Evolutionary conservation across 1,284 basidiomycete genomes (phyloP).

Genomic region (Mycocalia duriaeana): DNA sequence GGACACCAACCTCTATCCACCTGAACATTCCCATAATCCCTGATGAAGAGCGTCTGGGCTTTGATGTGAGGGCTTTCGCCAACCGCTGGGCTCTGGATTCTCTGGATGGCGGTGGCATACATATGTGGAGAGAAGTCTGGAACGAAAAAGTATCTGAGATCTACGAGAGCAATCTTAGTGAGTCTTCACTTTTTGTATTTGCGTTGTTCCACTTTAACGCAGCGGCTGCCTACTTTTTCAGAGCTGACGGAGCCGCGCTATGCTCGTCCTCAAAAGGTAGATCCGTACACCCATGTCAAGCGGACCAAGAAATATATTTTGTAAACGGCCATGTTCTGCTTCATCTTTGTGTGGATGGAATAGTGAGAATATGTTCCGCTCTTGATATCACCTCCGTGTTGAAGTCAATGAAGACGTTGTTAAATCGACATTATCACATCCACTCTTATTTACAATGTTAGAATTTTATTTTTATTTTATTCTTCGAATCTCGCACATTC

Average conservation of each 20-base stretch:
- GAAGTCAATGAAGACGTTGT: too few relatives aligned
- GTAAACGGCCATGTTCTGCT: slow-evolving; percentile 10
- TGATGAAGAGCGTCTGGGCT: slow-evolving; percentile 44
- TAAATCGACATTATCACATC: too few relatives aligned
- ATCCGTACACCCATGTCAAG: slow-evolving; percentile 56
- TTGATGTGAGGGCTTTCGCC: slow-evolving; percentile 65
- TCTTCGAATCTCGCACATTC: too few relatives aligned
- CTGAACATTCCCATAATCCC: slow-evolving; percentile 35
- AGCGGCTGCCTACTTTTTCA: slow-evolving; percentile 23
- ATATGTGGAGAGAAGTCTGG: slow-evolving; percentile 86
- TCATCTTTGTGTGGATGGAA: slow-evolving; percentile 1
- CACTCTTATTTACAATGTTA: neutral
- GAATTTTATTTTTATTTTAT: neutral
- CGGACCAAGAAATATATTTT: slow-evolving; percentile 46
- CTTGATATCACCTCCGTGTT: too few relatives aligned
- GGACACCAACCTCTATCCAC: slow-evolving; percentile 33
- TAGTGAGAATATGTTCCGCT: too few relatives aligned
- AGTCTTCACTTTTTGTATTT: slow-evolving; percentile 32
- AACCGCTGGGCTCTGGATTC: slow-evolving; percentile 48
- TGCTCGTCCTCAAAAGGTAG: slow-evolving; percentile 51
- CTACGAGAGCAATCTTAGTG: slow-evolving; percentile 65
- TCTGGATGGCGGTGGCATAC: slow-evolving; percentile 60
- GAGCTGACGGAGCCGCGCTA: slow-evolving; percentile 63
- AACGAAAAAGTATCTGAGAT: slow-evolving; percentile 60
- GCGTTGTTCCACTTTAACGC: slow-evolving; percentile 8